Evolutionary conservation across 306 rosid genomes (phyloP).

Genomic region (Erythrophleum fordii): DNA sequence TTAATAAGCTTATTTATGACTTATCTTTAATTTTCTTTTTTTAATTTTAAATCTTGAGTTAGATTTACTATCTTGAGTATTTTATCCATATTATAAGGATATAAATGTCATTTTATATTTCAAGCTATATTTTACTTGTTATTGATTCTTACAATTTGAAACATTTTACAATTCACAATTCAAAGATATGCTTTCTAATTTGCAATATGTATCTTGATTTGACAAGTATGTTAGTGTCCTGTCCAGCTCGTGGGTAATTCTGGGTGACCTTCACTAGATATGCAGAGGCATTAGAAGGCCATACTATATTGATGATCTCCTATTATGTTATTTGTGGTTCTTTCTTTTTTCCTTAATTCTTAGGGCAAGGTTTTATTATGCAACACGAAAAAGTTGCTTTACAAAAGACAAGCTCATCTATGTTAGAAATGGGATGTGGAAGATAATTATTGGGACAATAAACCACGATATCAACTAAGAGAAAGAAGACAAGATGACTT

Average conservation of each 20-base stretch:
- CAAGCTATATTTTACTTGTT: not conserved
- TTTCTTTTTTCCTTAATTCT: not conserved
- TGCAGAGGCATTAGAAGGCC: not conserved
- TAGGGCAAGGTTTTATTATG: not conserved
- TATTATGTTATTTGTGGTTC: not conserved
- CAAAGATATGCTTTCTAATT: not conserved
- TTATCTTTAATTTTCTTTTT: not conserved
- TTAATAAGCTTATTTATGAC: not conserved
- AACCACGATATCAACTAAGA: slow-evolving; percentile 14
- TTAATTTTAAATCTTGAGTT: not conserved
- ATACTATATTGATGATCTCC: not conserved
- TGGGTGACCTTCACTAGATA: not conserved
- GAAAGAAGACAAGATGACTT: slow-evolving; percentile 4
- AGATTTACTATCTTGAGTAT: not conserved
- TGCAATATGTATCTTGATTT: not conserved
- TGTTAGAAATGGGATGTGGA: not conserved
- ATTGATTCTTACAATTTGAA: not conserved
- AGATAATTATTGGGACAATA: slow-evolving; percentile 18
- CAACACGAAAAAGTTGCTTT: not conserved
- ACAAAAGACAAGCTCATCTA: slow-evolving; percentile 27
- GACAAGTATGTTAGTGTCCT: not conserved
- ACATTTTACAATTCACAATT: not conserved
- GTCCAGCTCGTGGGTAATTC: not conserved
- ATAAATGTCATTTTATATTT: not conserved
- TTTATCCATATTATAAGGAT: not conserved